Conservation (phyloP, 805 yeast species). For the Ogataea siamensis region DNA sequence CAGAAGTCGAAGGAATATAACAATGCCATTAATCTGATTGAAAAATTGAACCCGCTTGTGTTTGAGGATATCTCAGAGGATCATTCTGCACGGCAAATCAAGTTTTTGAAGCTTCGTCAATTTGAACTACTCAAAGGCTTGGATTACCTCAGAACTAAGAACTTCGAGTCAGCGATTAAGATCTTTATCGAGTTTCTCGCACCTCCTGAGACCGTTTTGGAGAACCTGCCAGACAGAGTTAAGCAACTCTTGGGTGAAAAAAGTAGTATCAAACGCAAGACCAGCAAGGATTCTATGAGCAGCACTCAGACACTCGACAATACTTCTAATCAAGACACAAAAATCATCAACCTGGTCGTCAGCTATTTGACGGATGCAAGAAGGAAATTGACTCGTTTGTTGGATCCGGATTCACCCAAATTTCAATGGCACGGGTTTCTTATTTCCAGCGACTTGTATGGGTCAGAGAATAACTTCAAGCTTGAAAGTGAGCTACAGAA, state of each 20-base stretch:
- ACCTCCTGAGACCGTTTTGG: slow-evolving; percentile 52
- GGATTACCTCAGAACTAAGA: slow-evolving; percentile 28
- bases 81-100: slow-evolving; percentile 30
- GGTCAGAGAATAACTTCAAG: slow-evolving; percentile 13
- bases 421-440: slow-evolving; percentile 47
- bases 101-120: slow-evolving; percentile 39
- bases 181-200: slow-evolving; percentile 55
- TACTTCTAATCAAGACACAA: slow-evolving; percentile 32
- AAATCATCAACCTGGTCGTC: slow-evolving; percentile 39
- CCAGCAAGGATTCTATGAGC: slow-evolving; percentile 13
- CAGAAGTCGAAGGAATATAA: slow-evolving; percentile 31
- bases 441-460: slow-evolving; percentile 41
- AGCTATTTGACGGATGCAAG: slow-evolving; percentile 53
- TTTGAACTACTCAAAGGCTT: slow-evolving; percentile 42
- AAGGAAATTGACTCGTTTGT: slow-evolving; percentile 43
- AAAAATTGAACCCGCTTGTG: slow-evolving; percentile 30
- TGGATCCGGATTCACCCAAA: slow-evolving; percentile 35
- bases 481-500: slow-evolving; percentile 40
- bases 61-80: slow-evolving; percentile 15
- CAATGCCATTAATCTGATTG: slow-evolving; percentile 45
- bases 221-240: slow-evolving; percentile 40
- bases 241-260: slow-evolving; percentile 10
- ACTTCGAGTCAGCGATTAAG: slow-evolving; percentile 39
- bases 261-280: slow-evolving; percentile 2
- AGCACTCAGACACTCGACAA: slow-evolving; percentile 5